Base-by-base conservation (phyloP, 1,284 basidiomycete genomes). In the Afroboletus lepidellus region DNA sequence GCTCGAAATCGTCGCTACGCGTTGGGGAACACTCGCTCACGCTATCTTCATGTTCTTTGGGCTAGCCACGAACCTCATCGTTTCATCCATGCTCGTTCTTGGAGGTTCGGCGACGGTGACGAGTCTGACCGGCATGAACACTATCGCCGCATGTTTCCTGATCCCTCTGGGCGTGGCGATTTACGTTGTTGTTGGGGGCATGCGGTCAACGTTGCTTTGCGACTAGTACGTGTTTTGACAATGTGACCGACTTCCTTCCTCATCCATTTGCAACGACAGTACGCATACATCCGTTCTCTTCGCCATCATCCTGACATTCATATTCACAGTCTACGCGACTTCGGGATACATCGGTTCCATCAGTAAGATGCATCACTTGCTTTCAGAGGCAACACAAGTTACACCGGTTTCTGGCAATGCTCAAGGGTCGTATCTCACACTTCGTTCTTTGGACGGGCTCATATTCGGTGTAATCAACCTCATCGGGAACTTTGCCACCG, bases 391-490 rank as follows among this genome's bases (percentile, higher is more conserved):
- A 0, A 73, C 80, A 0, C 64, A 64, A 12, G 58, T 69, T 4
- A 57, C 64, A 15, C 86, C 87, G 0, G 80, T 90, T 3, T 52
- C 66, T 0, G 87, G 86, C 3, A 91, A 91, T 60, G 78, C 80
- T 1, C 70, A 77, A 11, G 86, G 87, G 1, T 86, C 82, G 18
- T 91, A 90, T 60, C 65, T 90, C 16, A 92, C 90, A 5, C 89
- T 97, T 76, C 81, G 90, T 27, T 90, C 85, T 6, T 82, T 83
- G 67, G 80, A 85, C 50, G 94, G 92, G 0, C 72, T 97, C 24
- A 87, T 94, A 53, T 97, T 97, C 59, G 92, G 92, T 23, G 83
- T 94, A 11, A 88, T 95, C 70, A 94, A 94, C 69, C 82, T 90
- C 59, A 81, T 88, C 51, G 87, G 88, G 5, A 92, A 92, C 72